These are phyloP conservation scores for Aspergillus saccharolyticus DNA, from an alignment of 495 filamentous ascomycete species.

Conservation along the genomic window DNA sequence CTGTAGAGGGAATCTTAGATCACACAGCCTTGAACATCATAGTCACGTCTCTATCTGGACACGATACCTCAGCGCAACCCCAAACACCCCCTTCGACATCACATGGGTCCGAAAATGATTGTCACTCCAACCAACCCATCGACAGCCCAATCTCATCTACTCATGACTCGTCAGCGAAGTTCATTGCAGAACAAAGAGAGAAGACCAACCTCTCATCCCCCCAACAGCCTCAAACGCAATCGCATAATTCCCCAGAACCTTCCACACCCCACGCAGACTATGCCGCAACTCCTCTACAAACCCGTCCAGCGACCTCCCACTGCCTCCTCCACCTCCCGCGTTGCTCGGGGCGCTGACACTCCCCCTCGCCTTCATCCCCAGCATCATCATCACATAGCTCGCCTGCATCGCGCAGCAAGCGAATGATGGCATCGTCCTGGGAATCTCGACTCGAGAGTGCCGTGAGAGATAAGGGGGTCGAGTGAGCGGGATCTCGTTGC, in stretches of 20 bases:
- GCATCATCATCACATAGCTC: conserved; percentile 47
- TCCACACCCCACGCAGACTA: conserved; percentile 4
- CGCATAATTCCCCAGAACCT: conserved; percentile 6
- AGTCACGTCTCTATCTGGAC: too few species aligned
- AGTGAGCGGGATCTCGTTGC: conserved; percentile 5
- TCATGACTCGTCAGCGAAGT: background rate
- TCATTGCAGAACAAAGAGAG: background rate
- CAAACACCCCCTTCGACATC: too few species aligned
- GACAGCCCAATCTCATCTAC: background rate
- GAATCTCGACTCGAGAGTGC: conserved; percentile 17
- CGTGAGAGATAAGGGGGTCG: conserved; percentile 9
- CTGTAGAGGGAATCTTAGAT: too few species aligned
- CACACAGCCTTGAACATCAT: too few species aligned
- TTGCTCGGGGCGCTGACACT: conserved; percentile 21
- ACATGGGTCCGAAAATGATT: too few species aligned
- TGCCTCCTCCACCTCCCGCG: conserved; percentile 22
- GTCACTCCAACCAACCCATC: conserved; percentile 45
- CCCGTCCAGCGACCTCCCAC: background rate
- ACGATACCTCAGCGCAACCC: too few species aligned
- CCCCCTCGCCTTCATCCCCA: conserved; percentile 12
- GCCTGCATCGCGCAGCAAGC: conserved; percentile 50
- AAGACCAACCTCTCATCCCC: conserved; percentile 41
- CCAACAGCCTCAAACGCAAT: conserved; percentile 20
- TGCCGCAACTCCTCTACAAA: conserved; percentile 9
- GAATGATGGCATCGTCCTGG: conserved; percentile 46